Percentiles rank a stretch among this genome's conserved stretches.
These are phyloP conservation scores for Sporobolomyces roseus DNA, from an alignment of 768 basidiomycete species.

Conservation along the genomic window DNA sequence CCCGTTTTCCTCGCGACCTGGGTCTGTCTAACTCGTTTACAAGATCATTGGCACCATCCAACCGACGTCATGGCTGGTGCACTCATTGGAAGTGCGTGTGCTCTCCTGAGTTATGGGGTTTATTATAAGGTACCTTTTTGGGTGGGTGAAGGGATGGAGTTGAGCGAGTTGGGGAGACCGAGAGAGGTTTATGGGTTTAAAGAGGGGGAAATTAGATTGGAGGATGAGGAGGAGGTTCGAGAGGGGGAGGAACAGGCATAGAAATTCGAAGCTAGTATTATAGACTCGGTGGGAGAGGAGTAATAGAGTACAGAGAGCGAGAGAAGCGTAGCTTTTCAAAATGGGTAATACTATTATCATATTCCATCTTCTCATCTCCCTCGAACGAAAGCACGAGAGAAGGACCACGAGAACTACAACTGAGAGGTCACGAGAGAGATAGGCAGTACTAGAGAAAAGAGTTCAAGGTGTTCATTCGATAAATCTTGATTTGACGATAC, in stretches of 20 bases:
- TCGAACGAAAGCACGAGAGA: no score
- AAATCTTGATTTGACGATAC: no score
- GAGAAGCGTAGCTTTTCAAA: no score
- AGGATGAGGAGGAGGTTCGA: neutral
- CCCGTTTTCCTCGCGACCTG: conserved; percentile 39
- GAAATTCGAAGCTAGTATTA: no score
- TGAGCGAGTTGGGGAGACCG: conserved; percentile 1
- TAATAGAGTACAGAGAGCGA: neutral
- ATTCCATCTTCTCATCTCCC: no score
- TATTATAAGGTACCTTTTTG: conserved; percentile 27
- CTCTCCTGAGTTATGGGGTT: conserved; percentile 9
- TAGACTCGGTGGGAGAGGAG: neutral
- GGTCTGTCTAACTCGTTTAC: conserved; percentile 35
- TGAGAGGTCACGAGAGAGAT: no score
- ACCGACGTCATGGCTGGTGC: conserved; percentile 33
- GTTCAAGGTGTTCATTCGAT: no score
- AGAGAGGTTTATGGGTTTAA: conserved; percentile 3
- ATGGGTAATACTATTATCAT: no score
- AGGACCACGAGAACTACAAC: no score
- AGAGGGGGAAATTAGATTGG: conserved; percentile 1
- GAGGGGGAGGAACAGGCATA: conserved; percentile 10
- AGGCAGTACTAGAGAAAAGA: no score
- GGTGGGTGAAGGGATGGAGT: conserved; percentile 6
- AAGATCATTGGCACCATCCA: conserved; percentile 41
- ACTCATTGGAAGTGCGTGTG: conserved; percentile 9